Percentiles rank a stretch among this genome's conserved stretches.
These are phyloP conservation scores for Yamadazyma paraphyllophila DNA, from an alignment of 805 yeast species.

Conservation along the genomic window DNA sequence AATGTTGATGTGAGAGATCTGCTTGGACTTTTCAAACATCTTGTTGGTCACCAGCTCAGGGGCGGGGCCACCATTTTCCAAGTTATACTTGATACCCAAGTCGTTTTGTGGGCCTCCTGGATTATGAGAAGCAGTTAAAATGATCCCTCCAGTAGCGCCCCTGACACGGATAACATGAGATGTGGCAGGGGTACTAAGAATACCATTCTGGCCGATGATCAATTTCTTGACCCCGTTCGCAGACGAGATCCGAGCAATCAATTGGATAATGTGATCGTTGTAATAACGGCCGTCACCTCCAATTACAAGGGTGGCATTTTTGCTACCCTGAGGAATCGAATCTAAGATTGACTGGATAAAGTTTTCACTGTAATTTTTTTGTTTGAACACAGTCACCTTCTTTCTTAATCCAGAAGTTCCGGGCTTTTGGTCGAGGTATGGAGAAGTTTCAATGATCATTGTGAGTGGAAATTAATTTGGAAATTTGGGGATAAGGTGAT, in stretches of 20 bases:
- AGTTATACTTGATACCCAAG: conserved; percentile 92
- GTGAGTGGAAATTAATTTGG: not conserved
- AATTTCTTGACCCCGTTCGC: conserved; percentile 88
- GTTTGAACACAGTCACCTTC: conserved; percentile 82
- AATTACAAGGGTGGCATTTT: conserved; percentile 73
- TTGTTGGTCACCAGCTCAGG: conserved; percentile 91
- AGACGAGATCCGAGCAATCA: conserved; percentile 79
- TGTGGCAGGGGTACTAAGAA: conserved; percentile 94
- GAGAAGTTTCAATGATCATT: conserved; percentile 46
- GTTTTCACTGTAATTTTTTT: conserved; percentile 82
- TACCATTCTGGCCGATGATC: conserved; percentile 83
- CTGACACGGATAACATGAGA: conserved; percentile 83
- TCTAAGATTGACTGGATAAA: conserved; percentile 83
- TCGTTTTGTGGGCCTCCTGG: conserved; percentile 96
- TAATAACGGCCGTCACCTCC: conserved; percentile 98
- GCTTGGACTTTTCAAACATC: conserved; percentile 69
- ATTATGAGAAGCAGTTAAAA: conserved; percentile 93
- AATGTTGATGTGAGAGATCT: conserved; percentile 58
- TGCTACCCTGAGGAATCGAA: conserved; percentile 87
- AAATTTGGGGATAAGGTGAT: not conserved
- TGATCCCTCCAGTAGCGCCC: conserved; percentile 88
- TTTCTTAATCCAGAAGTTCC: conserved; percentile 97
- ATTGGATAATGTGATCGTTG: conserved; percentile 75
- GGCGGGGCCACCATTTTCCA: conserved; percentile 97
- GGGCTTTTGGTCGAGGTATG: conserved; percentile 91